Percentiles rank a stretch among this genome's conserved stretches.
phyloP scores from a whole-genome alignment of 1,284 basidiomycete species.

The Cryptococcus sp. region DNA sequence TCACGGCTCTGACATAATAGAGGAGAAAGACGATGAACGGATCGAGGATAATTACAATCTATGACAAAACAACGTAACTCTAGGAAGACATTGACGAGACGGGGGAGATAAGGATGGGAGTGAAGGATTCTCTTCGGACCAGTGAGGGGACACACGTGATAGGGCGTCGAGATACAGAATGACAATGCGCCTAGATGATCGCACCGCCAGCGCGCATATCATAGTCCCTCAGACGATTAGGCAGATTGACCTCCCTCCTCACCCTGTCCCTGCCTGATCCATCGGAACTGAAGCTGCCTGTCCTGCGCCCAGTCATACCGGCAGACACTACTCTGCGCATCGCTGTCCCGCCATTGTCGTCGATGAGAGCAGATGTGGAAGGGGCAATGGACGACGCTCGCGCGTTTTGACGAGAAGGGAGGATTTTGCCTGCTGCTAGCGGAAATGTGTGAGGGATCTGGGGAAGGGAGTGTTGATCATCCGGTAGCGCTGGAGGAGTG shows the following conservation, averaged over 20 bases:
- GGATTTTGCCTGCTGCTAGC: constrained; percentile 9
- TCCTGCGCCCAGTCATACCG: not conserved
- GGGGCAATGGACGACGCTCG: constrained; percentile 1
- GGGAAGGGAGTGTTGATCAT: not conserved
- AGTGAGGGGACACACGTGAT: not conserved
- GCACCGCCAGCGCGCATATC: constrained; percentile 19
- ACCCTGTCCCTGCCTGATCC: constrained; percentile 28
- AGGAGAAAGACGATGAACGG: too few species aligned
- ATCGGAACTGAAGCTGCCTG: constrained; percentile 17
- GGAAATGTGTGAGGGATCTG: constrained; percentile 12
- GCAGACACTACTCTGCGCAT: constrained; percentile 17
- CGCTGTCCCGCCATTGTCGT: constrained; percentile 4
- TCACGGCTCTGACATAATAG: too few species aligned
- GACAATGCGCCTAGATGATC: constrained; percentile 4
- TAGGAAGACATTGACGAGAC: not conserved
- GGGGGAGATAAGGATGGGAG: not conserved
- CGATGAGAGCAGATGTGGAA: constrained; percentile 3
- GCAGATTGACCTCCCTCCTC: constrained; percentile 34
- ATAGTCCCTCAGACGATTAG: constrained; percentile 41
- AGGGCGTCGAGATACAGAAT: not conserved
- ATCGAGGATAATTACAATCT: not conserved
- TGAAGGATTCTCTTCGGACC: not conserved
- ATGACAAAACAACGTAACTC: not conserved
- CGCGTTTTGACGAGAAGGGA: constrained; percentile 6
- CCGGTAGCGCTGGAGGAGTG: constrained; percentile 9